Percentiles rank a stretch among this genome's conserved stretches.
Evolutionary conservation across 306 rosid genomes (phyloP).

Genomic region (Fragaria iinumae): DNA sequence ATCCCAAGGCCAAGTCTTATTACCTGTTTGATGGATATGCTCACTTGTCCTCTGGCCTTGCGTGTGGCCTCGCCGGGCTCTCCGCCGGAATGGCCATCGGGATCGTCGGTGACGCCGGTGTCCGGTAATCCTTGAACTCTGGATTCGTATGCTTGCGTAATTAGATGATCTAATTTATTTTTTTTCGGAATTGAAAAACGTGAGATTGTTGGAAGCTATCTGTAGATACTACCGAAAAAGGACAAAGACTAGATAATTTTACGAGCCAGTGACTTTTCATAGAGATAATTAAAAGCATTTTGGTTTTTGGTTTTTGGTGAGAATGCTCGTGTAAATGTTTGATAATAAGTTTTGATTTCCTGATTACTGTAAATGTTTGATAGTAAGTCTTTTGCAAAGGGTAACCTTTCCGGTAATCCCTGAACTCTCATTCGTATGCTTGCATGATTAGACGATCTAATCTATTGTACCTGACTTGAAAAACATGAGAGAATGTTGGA

Average conservation of each 20-base stretch:
- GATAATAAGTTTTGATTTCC: no score
- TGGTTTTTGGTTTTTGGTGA: not conserved
- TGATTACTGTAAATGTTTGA: no score
- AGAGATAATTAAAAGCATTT: not conserved
- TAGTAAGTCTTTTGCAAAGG: no score
- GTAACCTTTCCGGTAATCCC: no score
- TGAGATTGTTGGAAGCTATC: not conserved
- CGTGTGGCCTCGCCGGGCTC: conserved; percentile 83
- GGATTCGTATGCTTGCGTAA: not conserved
- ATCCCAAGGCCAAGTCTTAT: conserved; percentile 76
- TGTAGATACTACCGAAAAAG: not conserved
- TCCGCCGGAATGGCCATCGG: conserved; percentile 87
- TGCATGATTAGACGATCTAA: no score
- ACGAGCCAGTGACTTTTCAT: not conserved
- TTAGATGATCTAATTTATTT: not conserved
- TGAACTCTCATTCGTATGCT: no score
- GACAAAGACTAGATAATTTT: not conserved
- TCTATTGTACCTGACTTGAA: no score
- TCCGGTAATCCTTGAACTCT: conserved; percentile 38
- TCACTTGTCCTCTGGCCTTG: conserved; percentile 76
- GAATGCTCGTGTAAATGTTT: no score
- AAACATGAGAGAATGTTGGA: no score
- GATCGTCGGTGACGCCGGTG: conserved; percentile 83
- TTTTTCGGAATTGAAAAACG: not conserved
- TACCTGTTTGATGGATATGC: conserved; percentile 79